Evolutionary conservation across 345 rosid species (phyloP), one percentile per base, ranked within the genome.

Genomic region (Eucalyptus regnans): DNA sequence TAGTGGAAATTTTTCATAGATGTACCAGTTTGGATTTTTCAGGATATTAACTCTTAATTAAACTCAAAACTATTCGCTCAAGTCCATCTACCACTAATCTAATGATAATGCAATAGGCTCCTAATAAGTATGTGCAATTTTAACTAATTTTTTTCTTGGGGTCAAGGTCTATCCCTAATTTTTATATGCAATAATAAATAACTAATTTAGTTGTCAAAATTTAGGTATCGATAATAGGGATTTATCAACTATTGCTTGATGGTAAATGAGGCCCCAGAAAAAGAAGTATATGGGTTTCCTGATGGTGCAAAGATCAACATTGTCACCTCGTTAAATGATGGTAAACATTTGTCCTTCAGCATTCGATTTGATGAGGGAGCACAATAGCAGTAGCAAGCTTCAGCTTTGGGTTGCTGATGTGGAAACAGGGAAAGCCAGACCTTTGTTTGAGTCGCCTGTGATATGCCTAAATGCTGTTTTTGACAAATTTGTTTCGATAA

Each of bases 281-380:
- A 85, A 56, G 97, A 95, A 95, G 92, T 95, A 12, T 89, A 92
- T 83, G 98, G 99, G 46, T 93, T 95, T 87, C 99, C 98, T 37
- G 95, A 94, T 66, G 97, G 97, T 89, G 94, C 96, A 87, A 97
- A 95, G 95, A 93, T 97, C 54, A 97, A 96, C 91, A 94, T 96
- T 89, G 95, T 95, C 49, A 93, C 92, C 15, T 97, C 96, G 97
- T 96, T 96, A 49, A 49, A 90, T 90, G 98, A 97, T 91, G 99
- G 96, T 87, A 92, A 86, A 86, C 99, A 95, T 92, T 90, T 97
- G 76, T 92, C 98, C 62, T 97, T 97, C 87, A 94, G 98, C 54
- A 88, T 95, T 89, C 94, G 99, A 50, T 66, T 93, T 43, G 96
- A 93, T 49, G 97, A 93, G 54, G 97, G 94, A 56, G 98, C 56